Evolutionary conservation across 169 alveolate species (phyloP).

Genomic region (Miamiensis avidus): DNA sequence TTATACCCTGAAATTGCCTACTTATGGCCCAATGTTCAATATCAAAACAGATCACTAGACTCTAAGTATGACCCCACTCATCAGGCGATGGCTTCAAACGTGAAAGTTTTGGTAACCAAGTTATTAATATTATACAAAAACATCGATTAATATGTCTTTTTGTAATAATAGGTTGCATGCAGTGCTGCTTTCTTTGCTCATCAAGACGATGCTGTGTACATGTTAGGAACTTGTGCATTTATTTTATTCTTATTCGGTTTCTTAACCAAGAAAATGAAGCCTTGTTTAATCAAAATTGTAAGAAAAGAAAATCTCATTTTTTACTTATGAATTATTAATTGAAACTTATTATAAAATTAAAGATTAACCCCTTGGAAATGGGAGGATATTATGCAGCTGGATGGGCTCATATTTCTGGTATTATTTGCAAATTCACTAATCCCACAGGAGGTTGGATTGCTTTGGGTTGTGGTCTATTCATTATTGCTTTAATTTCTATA

Average conservation of each 20-base stretch:
- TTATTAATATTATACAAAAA: no score
- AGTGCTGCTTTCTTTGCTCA: conserved; percentile 14
- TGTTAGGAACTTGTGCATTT: background rate
- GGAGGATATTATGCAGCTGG: conserved; percentile 21
- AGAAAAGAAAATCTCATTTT: no score
- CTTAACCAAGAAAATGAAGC: conserved; percentile 25
- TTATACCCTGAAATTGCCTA: conserved; percentile 7
- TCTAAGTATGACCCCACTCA: conserved; percentile 27
- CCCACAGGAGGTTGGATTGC: background rate
- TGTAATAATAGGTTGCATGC: conserved; percentile 3
- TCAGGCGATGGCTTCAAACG: conserved; percentile 4
- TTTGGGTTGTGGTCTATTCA: background rate
- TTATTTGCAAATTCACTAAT: background rate
- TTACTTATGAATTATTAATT: no score
- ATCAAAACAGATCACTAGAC: conserved; percentile 16
- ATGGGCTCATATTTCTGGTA: background rate
- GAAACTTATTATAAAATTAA: no score
- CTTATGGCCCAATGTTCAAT: conserved; percentile 28
- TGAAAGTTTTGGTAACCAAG: background rate
- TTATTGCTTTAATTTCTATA: background rate
- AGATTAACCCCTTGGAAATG: conserved; percentile 22
- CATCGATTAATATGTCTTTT: background rate
- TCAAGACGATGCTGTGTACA: background rate
- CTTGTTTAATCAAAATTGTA: conserved; percentile 9
- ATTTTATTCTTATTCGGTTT: conserved; percentile 2